These are phyloP conservation scores for Zymoseptoria crescenta DNA, from an alignment of 2,329 filamentous ascomycete genomes.

Conservation along the genomic window DNA sequence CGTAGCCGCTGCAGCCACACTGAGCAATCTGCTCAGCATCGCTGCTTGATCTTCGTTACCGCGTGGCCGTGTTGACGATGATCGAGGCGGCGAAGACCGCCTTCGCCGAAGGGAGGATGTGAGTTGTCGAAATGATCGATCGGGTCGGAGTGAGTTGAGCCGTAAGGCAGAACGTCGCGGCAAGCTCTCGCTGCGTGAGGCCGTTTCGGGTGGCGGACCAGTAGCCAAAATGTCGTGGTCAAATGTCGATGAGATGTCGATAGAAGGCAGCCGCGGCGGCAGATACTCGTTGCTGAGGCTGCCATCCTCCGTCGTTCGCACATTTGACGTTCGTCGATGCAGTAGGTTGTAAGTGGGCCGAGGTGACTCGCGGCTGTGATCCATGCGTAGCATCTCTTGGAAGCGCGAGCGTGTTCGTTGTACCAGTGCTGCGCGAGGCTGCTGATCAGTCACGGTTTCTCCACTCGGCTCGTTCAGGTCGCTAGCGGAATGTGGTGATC, in stretches of 20 bases:
- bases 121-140: constrained; percentile 34
- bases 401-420: constrained; percentile 20
- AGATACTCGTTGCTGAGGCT: constrained; percentile 19
- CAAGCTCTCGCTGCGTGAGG: constrained; percentile 21
- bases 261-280: constrained; percentile 25
- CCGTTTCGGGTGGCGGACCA: constrained; percentile 15
- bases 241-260: constrained; percentile 27
- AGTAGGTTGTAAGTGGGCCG: constrained; percentile 12
- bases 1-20: constrained; percentile 56
- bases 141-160: constrained; percentile 25
- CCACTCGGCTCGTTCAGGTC: neutral
- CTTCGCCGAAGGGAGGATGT: constrained; percentile 44
- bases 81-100: constrained; percentile 37
- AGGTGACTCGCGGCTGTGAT: constrained; percentile 8
- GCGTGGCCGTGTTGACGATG: constrained; percentile 28
- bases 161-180: constrained; percentile 22
- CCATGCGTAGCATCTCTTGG: constrained; percentile 15
- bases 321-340: constrained; percentile 20
- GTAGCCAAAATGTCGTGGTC: constrained; percentile 29
- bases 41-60: constrained; percentile 55
- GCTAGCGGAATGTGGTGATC: neutral
- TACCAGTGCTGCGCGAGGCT: constrained; percentile 8
- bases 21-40: constrained; percentile 53
- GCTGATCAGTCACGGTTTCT: neutral
- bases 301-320: constrained; percentile 14